A percentile compares a stretch with the other conserved stretches of the same genome.
Evolutionary conservation across 352 stramenopile genomes (phyloP).

Genomic region (Phytophthora cryptogea): DNA sequence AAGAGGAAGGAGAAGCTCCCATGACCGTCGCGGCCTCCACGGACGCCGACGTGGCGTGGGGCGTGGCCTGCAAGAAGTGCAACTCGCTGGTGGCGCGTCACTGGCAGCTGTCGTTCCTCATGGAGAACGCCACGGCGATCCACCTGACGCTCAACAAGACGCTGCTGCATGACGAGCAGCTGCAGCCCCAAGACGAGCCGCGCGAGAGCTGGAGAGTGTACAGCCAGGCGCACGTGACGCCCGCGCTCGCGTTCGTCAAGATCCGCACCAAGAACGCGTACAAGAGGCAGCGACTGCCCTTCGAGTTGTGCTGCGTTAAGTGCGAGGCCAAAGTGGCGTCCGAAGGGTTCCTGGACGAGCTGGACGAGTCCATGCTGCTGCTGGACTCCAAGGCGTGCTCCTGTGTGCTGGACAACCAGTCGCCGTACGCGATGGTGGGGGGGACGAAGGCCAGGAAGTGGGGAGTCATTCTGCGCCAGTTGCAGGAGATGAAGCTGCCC

Average conservation of each 20-base stretch:
- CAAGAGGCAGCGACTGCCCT: slow-evolving; percentile 50
- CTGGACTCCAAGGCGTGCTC: slow-evolving; percentile 57
- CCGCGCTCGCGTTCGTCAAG: slow-evolving; percentile 52
- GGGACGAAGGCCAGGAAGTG: slow-evolving; percentile 34
- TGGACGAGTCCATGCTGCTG: slow-evolving; percentile 45
- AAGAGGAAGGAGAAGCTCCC: not conserved
- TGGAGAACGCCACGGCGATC: slow-evolving; percentile 52
- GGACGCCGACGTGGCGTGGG: slow-evolving; percentile 26
- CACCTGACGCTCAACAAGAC: slow-evolving; percentile 50
- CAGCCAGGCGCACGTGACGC: slow-evolving; percentile 33
- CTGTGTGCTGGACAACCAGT: slow-evolving; percentile 31
- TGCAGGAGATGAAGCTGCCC: slow-evolving; percentile 36
- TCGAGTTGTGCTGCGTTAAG: slow-evolving; percentile 51
- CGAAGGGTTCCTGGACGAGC: slow-evolving; percentile 40
- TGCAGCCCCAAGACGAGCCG: slow-evolving; percentile 15
- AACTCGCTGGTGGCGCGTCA: slow-evolving; percentile 34
- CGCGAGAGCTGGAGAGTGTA: slow-evolving; percentile 39
- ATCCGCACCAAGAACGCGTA: slow-evolving; percentile 41
- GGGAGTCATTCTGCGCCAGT: slow-evolving; percentile 36
- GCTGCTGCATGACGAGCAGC: slow-evolving; percentile 43
- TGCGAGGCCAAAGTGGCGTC: slow-evolving; percentile 59
- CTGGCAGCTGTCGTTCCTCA: slow-evolving; percentile 53
- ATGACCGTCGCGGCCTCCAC: slow-evolving; percentile 21
- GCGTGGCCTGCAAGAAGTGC: slow-evolving; percentile 37
- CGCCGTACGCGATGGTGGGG: slow-evolving; percentile 8